These are phyloP conservation scores for Elsinoe australis DNA, from an alignment of 2,329 filamentous ascomycete genomes.

Conservation along the genomic window DNA sequence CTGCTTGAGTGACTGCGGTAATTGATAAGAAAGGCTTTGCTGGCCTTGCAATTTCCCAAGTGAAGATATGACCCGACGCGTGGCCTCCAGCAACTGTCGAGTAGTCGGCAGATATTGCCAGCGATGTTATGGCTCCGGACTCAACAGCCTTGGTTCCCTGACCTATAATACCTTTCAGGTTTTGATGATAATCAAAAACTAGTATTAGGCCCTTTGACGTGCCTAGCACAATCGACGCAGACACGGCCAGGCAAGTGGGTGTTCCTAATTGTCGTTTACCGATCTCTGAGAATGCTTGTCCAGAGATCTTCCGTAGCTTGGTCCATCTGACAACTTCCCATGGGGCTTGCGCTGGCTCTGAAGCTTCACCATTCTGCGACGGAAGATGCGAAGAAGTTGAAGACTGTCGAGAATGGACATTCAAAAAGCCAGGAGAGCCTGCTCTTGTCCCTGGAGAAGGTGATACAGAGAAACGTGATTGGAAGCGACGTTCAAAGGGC, in stretches of 20 bases:
- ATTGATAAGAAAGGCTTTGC: constrained; percentile 84
- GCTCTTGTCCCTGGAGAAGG: constrained; percentile 56
- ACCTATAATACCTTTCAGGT: constrained; percentile 86
- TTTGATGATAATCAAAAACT: constrained; percentile 96
- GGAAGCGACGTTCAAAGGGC: constrained; percentile 91
- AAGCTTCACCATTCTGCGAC: constrained; percentile 47
- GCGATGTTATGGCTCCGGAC: constrained; percentile 75
- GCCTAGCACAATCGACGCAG: constrained; percentile 79
- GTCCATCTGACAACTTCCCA: constrained; percentile 99
- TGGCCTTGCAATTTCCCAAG: constrained; percentile 83
- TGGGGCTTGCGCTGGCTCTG: constrained; percentile 58
- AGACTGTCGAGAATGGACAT: constrained; percentile 66
- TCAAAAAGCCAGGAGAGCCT: constrained; percentile 68
- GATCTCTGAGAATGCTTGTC: constrained; percentile 83
- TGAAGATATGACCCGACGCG: constrained; percentile 85
- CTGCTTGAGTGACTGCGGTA: constrained; percentile 51
- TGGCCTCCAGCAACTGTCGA: constrained; percentile 86
- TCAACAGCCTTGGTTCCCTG: constrained; percentile 90
- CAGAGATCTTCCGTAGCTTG: constrained; percentile 78
- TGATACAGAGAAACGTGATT: constrained; percentile 69
- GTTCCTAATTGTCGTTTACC: constrained; percentile 88
- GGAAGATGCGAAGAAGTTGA: constrained; percentile 65
- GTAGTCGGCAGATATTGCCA: constrained; percentile 90
- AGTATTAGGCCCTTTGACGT: constrained; percentile 92
- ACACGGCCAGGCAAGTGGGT: constrained; percentile 82